phyloP scores from a whole-genome alignment of 2,329 filamentous ascomycete species.

The Aschersonia sp. region DNA sequence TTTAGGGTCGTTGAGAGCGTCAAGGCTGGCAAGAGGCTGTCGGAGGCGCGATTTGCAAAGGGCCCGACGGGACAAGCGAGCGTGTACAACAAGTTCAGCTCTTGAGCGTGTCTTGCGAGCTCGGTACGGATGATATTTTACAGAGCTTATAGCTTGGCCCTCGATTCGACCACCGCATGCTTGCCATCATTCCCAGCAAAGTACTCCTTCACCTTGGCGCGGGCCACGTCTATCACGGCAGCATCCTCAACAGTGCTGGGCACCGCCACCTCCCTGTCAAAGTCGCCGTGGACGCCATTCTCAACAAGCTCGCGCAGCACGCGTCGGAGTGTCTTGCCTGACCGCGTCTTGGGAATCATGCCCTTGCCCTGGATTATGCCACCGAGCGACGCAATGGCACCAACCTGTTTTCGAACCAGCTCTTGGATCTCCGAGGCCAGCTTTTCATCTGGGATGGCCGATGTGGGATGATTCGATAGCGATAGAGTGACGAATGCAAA shows the following conservation, averaged over 20 bases:
- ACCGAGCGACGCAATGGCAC: conserved; percentile 72
- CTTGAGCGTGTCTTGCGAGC: background rate
- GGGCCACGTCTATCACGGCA: conserved; percentile 59
- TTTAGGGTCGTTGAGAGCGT: conserved; percentile 70
- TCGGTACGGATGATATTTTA: background rate
- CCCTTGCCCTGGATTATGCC: conserved; percentile 73
- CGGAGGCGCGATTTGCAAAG: conserved; percentile 62
- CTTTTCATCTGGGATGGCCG: conserved; percentile 31
- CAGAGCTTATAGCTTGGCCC: conserved; percentile 32
- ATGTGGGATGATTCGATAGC: conserved; percentile 29
- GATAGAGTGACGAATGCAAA: conserved; percentile 68
- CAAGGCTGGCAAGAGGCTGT: conserved; percentile 56
- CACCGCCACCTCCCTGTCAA: conserved; percentile 56
- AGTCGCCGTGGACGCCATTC: conserved; percentile 61
- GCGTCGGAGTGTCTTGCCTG: conserved; percentile 78
- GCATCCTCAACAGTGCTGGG: conserved; percentile 79
- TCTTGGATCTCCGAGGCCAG: conserved; percentile 51
- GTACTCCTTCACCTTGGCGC: conserved; percentile 58
- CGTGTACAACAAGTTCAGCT: conserved; percentile 29
- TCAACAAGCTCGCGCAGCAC: conserved; percentile 75
- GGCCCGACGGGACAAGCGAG: conserved; percentile 43
- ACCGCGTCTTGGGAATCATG: conserved; percentile 84
- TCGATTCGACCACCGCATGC: conserved; percentile 33
- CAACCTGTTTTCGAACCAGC: conserved; percentile 67
- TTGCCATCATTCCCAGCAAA: conserved; percentile 39